Evolutionary conservation across 2,329 filamentous ascomycete species (phyloP).

Genomic region (Pseudocercospora eumusae): DNA sequence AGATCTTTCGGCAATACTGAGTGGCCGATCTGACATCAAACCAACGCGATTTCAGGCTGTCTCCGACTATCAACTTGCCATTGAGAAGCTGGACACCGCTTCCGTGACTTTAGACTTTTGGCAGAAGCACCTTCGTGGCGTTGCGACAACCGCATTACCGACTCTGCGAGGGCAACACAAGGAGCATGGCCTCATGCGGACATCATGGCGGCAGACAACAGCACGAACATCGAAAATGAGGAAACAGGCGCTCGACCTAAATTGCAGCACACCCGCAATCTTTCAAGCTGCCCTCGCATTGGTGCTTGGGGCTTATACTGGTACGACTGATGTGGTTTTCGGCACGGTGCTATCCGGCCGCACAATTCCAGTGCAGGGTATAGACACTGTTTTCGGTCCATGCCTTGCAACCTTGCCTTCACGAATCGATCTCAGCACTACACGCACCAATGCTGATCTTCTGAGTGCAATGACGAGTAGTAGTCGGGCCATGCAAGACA

Average conservation of each 20-base stretch:
- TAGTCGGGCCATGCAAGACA: slow-evolving; percentile 66
- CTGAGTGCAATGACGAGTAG: slow-evolving; percentile 63
- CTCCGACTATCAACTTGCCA: slow-evolving; percentile 50
- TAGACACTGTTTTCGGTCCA: slow-evolving; percentile 76
- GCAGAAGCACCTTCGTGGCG: slow-evolving; percentile 64
- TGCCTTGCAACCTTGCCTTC: slow-evolving; percentile 76
- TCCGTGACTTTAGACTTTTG: slow-evolving; percentile 60
- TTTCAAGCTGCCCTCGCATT: slow-evolving; percentile 73
- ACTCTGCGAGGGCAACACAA: slow-evolving; percentile 53
- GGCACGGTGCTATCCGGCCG: slow-evolving; percentile 82
- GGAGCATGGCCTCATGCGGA: slow-evolving; percentile 24
- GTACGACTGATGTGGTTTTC: slow-evolving; percentile 66
- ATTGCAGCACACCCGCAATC: slow-evolving; percentile 66
- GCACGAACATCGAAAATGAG: slow-evolving; percentile 18
- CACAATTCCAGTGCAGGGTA: slow-evolving; percentile 66
- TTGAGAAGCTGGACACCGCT: neutral
- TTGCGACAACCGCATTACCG: slow-evolving; percentile 59
- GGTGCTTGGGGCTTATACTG: slow-evolving; percentile 66
- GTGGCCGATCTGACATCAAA: slow-evolving; percentile 30
- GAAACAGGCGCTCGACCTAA: slow-evolving; percentile 28
- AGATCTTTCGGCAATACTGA: slow-evolving; percentile 62
- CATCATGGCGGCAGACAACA: slow-evolving; percentile 26
- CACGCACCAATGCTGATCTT: slow-evolving; percentile 60
- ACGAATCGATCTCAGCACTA: slow-evolving; percentile 60
- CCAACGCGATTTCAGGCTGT: slow-evolving; percentile 65